Conservation (phyloP, 1,284 basidiomycete genomes). For the Ustilago trichophora region DNA sequence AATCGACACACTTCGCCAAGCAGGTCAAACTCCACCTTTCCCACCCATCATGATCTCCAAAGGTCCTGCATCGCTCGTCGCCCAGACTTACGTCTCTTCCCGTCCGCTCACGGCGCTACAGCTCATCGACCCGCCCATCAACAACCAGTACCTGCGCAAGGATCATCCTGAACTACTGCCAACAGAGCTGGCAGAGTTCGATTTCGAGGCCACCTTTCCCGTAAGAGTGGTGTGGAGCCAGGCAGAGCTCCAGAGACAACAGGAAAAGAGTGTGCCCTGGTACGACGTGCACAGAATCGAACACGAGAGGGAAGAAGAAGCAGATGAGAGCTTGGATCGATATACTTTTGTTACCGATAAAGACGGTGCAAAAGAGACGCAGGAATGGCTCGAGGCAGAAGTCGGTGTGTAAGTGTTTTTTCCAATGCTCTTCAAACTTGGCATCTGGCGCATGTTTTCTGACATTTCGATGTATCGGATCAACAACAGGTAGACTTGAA, state of each 20-base stretch:
- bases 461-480: background rate
- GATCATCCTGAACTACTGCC: constrained; percentile 31
- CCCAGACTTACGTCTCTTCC: constrained; percentile 61
- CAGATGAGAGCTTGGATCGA: constrained; percentile 54
- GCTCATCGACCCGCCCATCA: constrained; percentile 57
- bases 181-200: constrained; percentile 43
- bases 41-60: constrained; percentile 55
- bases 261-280: constrained; percentile 44
- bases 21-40: constrained; percentile 45
- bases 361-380: constrained; percentile 36
- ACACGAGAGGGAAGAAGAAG: constrained; percentile 55
- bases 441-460: no score
- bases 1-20: constrained; percentile 22
- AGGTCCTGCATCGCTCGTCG: constrained; percentile 42
- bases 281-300: constrained; percentile 62
- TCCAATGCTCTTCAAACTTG: no score
- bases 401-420: constrained; percentile 58
- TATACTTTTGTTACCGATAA: constrained; percentile 48
- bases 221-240: constrained; percentile 54
- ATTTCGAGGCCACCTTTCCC: constrained; percentile 58
- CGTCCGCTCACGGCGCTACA: constrained; percentile 56
- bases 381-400: constrained; percentile 58
- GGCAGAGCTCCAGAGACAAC: constrained; percentile 40
- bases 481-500: constrained; percentile 41
- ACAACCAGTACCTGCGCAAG: constrained; percentile 31